A percentile compares a stretch with the other conserved stretches of the same genome.
Evolutionary conservation across 2,329 filamentous ascomycete species (phyloP).

Genomic region (Gyromitra esculenta): DNA sequence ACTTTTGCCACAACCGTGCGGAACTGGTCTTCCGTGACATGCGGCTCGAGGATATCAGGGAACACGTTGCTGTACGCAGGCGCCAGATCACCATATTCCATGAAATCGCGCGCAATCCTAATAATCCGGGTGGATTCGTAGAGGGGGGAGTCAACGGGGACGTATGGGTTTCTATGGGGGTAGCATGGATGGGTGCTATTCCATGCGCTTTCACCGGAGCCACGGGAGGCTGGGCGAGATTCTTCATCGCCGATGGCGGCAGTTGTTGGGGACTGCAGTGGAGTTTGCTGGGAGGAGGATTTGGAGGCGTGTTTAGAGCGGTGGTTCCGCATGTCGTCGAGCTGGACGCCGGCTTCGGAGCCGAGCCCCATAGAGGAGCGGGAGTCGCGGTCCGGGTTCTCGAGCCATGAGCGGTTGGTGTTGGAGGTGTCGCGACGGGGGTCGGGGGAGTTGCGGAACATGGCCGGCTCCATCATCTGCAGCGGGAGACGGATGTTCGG

Average conservation of each 20-base stretch:
- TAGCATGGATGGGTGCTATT: constrained; percentile 93
- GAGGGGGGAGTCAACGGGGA: constrained; percentile 77
- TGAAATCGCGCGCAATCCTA: constrained; percentile 89
- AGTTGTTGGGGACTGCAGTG: constrained; percentile 20
- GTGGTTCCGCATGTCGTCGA: constrained; percentile 44
- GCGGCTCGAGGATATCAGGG: constrained; percentile 90
- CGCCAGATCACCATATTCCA: constrained; percentile 85
- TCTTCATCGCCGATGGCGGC: constrained; percentile 51
- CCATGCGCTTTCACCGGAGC: constrained; percentile 72
- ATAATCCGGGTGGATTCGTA: constrained; percentile 86
- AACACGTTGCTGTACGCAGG: constrained; percentile 96
- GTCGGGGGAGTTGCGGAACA: constrained; percentile 8
- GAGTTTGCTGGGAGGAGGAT: background rate
- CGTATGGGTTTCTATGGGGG: constrained; percentile 91
- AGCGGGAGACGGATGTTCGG: constrained; percentile 46
- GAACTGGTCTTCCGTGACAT: constrained; percentile 86
- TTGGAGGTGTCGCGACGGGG: constrained; percentile 6
- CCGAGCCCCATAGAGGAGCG: constrained; percentile 47
- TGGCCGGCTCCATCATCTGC: constrained; percentile 39
- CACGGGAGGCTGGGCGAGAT: constrained; percentile 49
- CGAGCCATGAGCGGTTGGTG: constrained; percentile 44
- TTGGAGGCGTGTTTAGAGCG: constrained; percentile 21
- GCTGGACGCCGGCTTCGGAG: constrained; percentile 53
- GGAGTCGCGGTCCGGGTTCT: constrained; percentile 42
- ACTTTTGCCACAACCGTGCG: constrained; percentile 81